A percentile compares a stretch with the other conserved stretches of the same genome.
These are phyloP conservation scores for Physocladia obscura DNA, from an alignment of 192 early-diverging fungal genomes.

Conservation along the genomic window DNA sequence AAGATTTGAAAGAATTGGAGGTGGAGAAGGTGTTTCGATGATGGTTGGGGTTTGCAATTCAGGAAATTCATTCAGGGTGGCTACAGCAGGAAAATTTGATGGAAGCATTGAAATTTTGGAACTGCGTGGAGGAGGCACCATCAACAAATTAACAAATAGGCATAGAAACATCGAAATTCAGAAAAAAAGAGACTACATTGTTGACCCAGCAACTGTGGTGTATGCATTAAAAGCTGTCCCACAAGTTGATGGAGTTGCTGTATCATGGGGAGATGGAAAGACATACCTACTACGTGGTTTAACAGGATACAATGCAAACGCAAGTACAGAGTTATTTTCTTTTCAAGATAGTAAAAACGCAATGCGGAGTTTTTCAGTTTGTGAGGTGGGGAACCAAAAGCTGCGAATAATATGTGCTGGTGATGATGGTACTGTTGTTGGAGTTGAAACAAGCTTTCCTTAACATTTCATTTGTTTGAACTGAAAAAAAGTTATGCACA, in stretches of 20 bases:
- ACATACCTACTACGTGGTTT: neutral
- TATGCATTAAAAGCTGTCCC: conserved; percentile 1
- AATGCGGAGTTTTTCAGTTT: neutral
- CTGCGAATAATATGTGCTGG: neutral
- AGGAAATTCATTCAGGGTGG: neutral
- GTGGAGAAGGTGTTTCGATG: conserved; percentile 3
- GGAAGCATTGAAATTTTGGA: conserved; percentile 3
- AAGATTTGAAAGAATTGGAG: conserved; percentile 5
- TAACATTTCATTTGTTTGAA: no score
- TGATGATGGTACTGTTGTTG: conserved; percentile 17
- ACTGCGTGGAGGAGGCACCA: conserved; percentile 4
- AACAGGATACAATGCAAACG: neutral
- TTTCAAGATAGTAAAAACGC: no score
- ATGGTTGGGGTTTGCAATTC: conserved; percentile 3
- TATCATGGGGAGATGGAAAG: conserved; percentile 10
- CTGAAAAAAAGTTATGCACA: no score
- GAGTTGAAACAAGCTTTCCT: no score
- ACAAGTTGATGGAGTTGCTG: conserved; percentile 2
- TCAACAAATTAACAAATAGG: neutral
- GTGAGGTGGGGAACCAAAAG: neutral
- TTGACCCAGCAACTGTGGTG: neutral
- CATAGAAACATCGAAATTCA: neutral
- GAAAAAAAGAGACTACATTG: neutral
- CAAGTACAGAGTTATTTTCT: no score
- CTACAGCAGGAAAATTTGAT: conserved; percentile 1